A percentile compares a stretch with the other conserved stretches of the same genome.
These are phyloP conservation scores for Populus hybrid DNA, from an alignment of 441 rosid genomes.

Conservation along the genomic window DNA sequence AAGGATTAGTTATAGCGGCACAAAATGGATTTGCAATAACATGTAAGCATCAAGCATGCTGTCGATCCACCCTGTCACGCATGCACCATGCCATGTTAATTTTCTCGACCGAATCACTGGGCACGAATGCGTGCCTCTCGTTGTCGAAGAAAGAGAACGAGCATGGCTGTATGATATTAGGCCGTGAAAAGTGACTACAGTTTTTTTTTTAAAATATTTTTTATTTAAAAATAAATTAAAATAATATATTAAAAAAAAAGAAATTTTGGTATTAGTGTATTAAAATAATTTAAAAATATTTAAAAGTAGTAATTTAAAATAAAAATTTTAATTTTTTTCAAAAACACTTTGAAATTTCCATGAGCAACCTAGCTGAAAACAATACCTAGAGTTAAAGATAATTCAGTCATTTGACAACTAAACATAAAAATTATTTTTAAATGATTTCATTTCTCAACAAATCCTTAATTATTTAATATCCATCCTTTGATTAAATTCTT, in stretches of 20 bases:
- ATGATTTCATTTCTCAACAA: neutral
- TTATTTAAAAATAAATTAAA: too few species aligned
- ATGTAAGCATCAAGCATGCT: neutral
- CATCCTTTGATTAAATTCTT: too few species aligned
- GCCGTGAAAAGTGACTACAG: too few species aligned
- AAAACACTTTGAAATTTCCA: too few species aligned
- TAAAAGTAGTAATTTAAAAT: too few species aligned
- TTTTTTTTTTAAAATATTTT: too few species aligned
- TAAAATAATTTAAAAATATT: too few species aligned
- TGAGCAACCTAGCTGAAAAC: neutral
- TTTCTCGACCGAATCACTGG: neutral
- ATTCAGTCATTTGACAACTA: neutral
- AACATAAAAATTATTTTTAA: neutral
- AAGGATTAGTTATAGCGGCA: too few species aligned
- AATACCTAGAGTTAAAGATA: neutral
- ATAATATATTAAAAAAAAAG: too few species aligned
- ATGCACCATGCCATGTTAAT: too few species aligned
- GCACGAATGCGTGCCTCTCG: neutral
- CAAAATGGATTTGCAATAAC: too few species aligned
- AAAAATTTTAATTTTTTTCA: too few species aligned
- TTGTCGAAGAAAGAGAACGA: neutral
- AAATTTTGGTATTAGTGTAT: rapidly evolving
- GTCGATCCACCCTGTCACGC: neutral
- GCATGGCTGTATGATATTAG: neutral
- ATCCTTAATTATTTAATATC: neutral